These are phyloP conservation scores for Penicillium mononematosum DNA, from an alignment of 495 filamentous ascomycete genomes.

Conservation along the genomic window DNA sequence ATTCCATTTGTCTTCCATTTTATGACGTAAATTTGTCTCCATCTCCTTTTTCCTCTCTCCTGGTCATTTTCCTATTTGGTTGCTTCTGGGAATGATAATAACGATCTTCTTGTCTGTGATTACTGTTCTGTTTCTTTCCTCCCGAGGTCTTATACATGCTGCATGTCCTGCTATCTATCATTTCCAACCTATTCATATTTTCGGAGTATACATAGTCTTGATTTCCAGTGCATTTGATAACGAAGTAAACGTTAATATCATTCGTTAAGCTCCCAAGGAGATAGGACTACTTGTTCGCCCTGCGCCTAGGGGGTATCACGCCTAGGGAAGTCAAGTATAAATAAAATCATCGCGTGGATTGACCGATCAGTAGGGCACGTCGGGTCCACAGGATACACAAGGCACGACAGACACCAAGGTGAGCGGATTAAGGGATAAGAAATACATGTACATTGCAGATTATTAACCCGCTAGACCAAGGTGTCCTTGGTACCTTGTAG, in stretches of 20 bases:
- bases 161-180: constrained; percentile 8
- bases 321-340: neutral
- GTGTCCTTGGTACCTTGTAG: neutral
- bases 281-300: neutral
- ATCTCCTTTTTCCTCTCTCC: neutral
- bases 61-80: constrained; percentile 2
- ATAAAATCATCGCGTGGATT: neutral
- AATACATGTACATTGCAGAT: neutral
- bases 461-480: neutral
- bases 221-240: constrained; percentile 3
- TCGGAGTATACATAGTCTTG: constrained; percentile 2
- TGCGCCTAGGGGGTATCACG: neutral
- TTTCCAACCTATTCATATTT: neutral
- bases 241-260: neutral
- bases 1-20: neutral
- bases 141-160: neutral
- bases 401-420: neutral
- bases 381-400: neutral
- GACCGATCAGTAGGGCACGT: neutral
- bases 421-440: neutral
- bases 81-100: constrained; percentile 1
- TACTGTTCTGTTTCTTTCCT: neutral
- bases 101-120: neutral
- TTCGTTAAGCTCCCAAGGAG: constrained; percentile 15
- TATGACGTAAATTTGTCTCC: neutral